Evolutionary conservation across 345 rosid genomes (phyloP).

Genomic region (Bruguiera sexangula): DNA sequence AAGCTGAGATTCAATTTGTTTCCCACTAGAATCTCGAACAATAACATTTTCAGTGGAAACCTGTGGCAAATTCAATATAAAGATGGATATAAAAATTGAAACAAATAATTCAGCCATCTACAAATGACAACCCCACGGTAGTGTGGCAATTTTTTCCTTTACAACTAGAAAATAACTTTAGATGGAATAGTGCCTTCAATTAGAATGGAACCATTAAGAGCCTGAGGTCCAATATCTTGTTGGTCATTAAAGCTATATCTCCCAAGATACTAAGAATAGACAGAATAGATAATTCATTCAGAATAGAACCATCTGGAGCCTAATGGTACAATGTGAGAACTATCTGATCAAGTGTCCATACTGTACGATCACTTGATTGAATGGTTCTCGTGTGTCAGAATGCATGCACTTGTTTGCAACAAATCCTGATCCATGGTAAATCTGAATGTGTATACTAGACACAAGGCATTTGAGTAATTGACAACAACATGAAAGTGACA

Average conservation of each 20-base stretch:
- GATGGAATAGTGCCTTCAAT: neutral
- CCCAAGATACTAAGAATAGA: no score
- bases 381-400: no score
- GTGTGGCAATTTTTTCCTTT: neutral
- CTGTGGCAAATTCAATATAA: conserved; percentile 30
- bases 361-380: no score
- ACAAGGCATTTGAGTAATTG: no score
- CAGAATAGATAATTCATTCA: no score
- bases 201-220: neutral
- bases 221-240: neutral
- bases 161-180: neutral
- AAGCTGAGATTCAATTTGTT: conserved; percentile 70
- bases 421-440: no score
- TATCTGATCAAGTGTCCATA: no score
- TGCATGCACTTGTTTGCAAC: no score
- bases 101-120: neutral
- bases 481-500: no score
- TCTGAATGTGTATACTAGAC: no score
- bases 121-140: neutral
- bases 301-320: no score
- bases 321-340: no score
- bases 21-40: conserved; percentile 71
- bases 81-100: neutral
- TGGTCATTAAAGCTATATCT: neutral
- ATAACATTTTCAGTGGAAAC: conserved; percentile 52